These are phyloP conservation scores for Fraxinus pennsylvanica DNA, from an alignment of 257 asterid genomes.

Conservation along the genomic window DNA sequence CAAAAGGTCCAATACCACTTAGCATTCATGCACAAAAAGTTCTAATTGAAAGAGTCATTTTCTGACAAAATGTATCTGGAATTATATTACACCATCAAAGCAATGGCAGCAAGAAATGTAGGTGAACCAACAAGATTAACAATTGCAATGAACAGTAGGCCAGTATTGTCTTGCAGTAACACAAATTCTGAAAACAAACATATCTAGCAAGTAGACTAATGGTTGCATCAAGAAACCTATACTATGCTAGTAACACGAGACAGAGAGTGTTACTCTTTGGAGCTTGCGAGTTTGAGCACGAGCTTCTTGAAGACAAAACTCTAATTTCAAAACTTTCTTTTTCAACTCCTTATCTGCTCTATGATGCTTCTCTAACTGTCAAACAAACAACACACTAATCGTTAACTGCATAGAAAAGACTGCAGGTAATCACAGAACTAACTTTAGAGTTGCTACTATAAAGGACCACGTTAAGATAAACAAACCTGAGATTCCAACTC, in stretches of 20 bases:
- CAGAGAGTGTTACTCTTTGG: constrained; percentile 61
- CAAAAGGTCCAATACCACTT: no score
- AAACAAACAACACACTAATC: not conserved
- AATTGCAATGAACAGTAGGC: no score
- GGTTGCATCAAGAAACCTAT: no score
- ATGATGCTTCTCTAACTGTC: constrained; percentile 76
- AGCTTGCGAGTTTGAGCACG: constrained; percentile 78
- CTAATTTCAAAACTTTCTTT: constrained; percentile 67
- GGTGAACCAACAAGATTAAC: no score
- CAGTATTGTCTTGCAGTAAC: no score
- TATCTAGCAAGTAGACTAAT: no score
- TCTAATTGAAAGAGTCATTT: no score
- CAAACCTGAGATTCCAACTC: constrained; percentile 83
- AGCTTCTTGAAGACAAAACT: constrained; percentile 79
- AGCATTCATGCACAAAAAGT: no score
- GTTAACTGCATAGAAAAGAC: not conserved
- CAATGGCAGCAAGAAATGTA: no score
- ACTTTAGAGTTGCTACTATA: not conserved
- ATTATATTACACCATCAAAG: no score
- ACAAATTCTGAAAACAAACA: no score
- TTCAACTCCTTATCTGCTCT: constrained; percentile 80
- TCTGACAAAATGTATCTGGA: no score
- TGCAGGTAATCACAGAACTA: not conserved
- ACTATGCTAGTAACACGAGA: not conserved
- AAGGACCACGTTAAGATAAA: not conserved